Evolutionary conservation across 2,329 filamentous ascomycete species (phyloP), one percentile per base, ranked within the genome.

Genomic region (Raffaelea albimanens): DNA sequence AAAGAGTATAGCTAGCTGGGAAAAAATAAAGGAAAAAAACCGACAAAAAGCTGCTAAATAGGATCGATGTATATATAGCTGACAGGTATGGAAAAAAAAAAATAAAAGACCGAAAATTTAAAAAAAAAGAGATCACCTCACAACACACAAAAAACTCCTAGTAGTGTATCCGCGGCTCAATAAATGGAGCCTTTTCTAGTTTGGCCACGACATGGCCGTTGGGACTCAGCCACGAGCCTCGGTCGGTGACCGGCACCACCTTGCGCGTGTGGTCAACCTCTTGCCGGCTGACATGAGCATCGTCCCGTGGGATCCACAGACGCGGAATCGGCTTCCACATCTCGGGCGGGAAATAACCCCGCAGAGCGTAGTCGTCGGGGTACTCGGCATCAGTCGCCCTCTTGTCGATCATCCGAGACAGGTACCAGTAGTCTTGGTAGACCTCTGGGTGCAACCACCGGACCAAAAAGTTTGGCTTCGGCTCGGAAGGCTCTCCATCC

Each of bases 301-400:
- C 69, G 59, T 93, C 87, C 46, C 76, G 73, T 1, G 87, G 86
- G 23, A 93, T 80, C 87, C 87, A 93, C 25, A 93, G 70, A 8
- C 81, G 67, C 3, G 83, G 83, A 0, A 77, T 66, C 38, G 73
- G 67, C 44, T 73, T 69, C 40, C 67, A 77, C 59, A 87, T 78
- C 9, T 83, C 76, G 0, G 87, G 85, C 54, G 87, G 81, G 64
- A 73, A 79, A 65, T 88, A 93, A 0, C 85, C 86, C 40, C 78
- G 69, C 18, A 68, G 63, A 53, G 76, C 78, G 8, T 72, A 67
- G 42, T 76, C 54, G 5, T 45, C 39, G 1, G 58, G 58, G 7
- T 58, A 52, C 29, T 52, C 48, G 2, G 46, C 22, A 10, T 43
- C 46, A 4, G 29, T 20, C 5, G 29, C 11, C 39, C 53, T 49